Conservation (phyloP, 2,329 filamentous ascomycete species). For the Diaporthe velutina region DNA sequence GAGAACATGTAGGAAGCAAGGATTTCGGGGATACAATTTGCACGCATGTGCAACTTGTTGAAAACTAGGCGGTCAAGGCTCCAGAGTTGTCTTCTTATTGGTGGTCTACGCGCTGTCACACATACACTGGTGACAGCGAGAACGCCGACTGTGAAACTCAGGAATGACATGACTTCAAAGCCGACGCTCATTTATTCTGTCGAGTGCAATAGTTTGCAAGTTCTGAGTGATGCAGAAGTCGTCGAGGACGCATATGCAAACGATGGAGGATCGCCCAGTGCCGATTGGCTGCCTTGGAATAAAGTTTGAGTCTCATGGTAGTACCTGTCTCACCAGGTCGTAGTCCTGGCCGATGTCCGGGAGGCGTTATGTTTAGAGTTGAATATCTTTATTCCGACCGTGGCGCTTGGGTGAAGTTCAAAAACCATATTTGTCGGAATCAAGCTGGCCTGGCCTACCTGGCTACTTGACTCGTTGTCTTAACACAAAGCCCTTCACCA, state of each 20-base stretch:
- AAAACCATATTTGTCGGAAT: too few species aligned
- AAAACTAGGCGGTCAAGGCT: too few species aligned
- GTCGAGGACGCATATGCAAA: background rate
- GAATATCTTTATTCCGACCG: background rate
- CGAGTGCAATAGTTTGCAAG: background rate
- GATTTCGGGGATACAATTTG: too few species aligned
- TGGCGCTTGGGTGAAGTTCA: background rate
- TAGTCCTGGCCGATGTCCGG: background rate
- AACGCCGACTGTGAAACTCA: too few species aligned
- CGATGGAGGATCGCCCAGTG: background rate
- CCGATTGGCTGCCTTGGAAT: background rate
- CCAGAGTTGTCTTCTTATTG: too few species aligned
- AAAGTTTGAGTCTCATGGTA: slow-evolving; percentile 17
- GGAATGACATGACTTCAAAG: too few species aligned
- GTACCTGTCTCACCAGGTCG: background rate
- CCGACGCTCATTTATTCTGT: background rate
- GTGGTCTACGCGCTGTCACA: too few species aligned
- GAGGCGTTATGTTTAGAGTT: slow-evolving; percentile 1
- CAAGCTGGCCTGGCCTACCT: background rate
- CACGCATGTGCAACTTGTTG: too few species aligned
- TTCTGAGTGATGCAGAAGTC: background rate
- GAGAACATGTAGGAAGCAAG: too few species aligned
- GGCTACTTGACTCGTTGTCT: too few species aligned
- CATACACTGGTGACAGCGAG: too few species aligned
- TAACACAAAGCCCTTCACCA: too few species aligned